These are phyloP conservation scores for Komagataella kurtzmanii DNA, from an alignment of 805 yeast genomes.

Conservation along the genomic window DNA sequence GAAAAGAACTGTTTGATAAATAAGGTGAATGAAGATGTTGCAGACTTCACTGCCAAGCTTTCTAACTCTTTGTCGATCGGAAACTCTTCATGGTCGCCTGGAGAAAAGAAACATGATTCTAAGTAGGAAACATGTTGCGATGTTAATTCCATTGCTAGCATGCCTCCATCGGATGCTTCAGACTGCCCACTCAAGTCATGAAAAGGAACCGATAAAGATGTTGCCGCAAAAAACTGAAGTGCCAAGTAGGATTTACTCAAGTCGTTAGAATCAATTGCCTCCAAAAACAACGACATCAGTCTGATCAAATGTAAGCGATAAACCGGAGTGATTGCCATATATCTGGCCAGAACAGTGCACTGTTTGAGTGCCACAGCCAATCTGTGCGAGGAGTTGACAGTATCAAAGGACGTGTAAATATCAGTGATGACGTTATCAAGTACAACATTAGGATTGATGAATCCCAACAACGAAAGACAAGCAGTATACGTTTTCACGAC, in stretches of 20 bases:
- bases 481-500: constrained; percentile 45
- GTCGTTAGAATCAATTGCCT: constrained; percentile 86
- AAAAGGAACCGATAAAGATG: constrained; percentile 63
- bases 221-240: constrained; percentile 52
- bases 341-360: constrained; percentile 51
- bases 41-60: constrained; percentile 48
- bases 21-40: constrained; percentile 57
- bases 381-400: constrained; percentile 67
- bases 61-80: constrained; percentile 31
- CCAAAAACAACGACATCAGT: constrained; percentile 51
- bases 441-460: constrained; percentile 40
- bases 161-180: constrained; percentile 21
- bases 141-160: constrained; percentile 40
- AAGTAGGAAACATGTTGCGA: constrained; percentile 48
- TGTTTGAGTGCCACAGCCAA: constrained; percentile 59
- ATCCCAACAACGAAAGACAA: constrained; percentile 50
- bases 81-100: constrained; percentile 16
- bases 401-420: constrained; percentile 59
- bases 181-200: constrained; percentile 37
- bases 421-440: constrained; percentile 48
- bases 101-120: constrained; percentile 21
- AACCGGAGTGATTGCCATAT: constrained; percentile 46
- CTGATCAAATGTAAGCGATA: constrained; percentile 73
- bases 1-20: constrained; percentile 43
- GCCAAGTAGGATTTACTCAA: constrained; percentile 58